Base-by-base conservation (phyloP, 2,329 filamentous ascomycete species). In the Coniosporium tulheliwenetii region DNA sequence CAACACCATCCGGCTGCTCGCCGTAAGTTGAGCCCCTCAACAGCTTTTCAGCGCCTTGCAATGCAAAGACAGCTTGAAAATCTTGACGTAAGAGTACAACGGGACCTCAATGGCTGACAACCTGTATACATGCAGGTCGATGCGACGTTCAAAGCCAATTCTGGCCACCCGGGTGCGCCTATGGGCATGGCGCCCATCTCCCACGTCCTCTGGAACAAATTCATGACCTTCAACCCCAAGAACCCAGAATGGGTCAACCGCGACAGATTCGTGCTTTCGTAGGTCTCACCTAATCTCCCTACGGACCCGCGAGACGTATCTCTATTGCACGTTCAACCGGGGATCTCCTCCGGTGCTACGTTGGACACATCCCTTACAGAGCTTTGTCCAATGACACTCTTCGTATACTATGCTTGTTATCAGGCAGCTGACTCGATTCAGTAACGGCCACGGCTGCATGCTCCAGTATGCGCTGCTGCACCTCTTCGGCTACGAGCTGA, bases 191-290 rank as follows among this genome's bases (percentile, higher is more conserved):
- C 91, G 59, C 89, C 91, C 47, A 79, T 87, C 59, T 81, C 91
- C 65, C 91, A 96, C 75, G 85, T 96, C 58, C 78, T 98, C 50
- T 98, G 85, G 73, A 93, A 94, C 78, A 93, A 91, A 67, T 93
- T 95, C 75, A 85, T 98, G 85, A 93, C 70, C 64, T 98, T 95
- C 77, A 98, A 96, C 81, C 91, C 91, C 57, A 93, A 95, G 81
- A 95, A 94, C 77, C 85, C 91, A 55, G 74, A 85, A 50, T 98
- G 87, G 87, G 59, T 91, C 56, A 96, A 96, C 78, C 81, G 91
- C 60, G 91, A 98, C 69, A 83, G 91, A 65, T 98, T 98, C 61
- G 86, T 98, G 47, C 86, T 98, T 63, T 98, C 91, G 87, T 95
- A 77, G 76, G 87, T 81, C 14, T 39, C 9, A 30, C 29, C 16